Evolutionary conservation across 2,329 filamentous ascomycete species (phyloP), one percentile per base, ranked within the genome.

Genomic region (Capronia coronata): DNA sequence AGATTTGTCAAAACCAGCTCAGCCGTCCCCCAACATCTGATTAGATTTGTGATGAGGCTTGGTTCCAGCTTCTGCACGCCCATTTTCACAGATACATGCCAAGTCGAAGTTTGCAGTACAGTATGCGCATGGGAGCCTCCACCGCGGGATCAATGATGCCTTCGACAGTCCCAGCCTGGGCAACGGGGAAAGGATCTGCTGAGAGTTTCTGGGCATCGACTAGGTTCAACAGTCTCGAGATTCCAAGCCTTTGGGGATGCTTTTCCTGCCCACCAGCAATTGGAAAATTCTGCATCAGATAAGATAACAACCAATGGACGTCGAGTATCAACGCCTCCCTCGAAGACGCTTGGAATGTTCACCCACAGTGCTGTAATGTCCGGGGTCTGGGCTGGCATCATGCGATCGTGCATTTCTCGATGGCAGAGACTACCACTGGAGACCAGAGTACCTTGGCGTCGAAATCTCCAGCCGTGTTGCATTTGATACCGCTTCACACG

Each of bases 271-370:
- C 19, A 41, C 38, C 18, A 11, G 22, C 21, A 6, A 25, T 8
- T 25, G 40, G 29, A 48, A 51, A 51, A 51, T 21, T 43, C 22
- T 43, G 27, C 44, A 51, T 51, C 44, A 40, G 49, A 51, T 47
- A 51, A 48, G 44, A 51, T 51, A 50, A 42, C 16, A 39, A 14
- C 48, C 48, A 50, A 50, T 50, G n/a, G 41, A 11, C 14, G 23
- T 18, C 6, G 38, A 41, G 19, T 6, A 18, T 19, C 16, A 18
- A 43, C 19, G 22, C 43, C 14, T 21, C 3, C 14, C 14, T 34
- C 13, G 8, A 34, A 7, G 8, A 34, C 34, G 3, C 8, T 18
- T 19, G 34, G 19, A 18, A 16, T 13, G 9, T 25, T 25, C 38
- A 18, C 37, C 22, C 23, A n/a, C 23, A 37, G 3, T 6, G 3